These are phyloP conservation scores for Basidiobolus meristosporus DNA, from an alignment of 371 early-diverging fungal genomes.

Conservation along the genomic window DNA sequence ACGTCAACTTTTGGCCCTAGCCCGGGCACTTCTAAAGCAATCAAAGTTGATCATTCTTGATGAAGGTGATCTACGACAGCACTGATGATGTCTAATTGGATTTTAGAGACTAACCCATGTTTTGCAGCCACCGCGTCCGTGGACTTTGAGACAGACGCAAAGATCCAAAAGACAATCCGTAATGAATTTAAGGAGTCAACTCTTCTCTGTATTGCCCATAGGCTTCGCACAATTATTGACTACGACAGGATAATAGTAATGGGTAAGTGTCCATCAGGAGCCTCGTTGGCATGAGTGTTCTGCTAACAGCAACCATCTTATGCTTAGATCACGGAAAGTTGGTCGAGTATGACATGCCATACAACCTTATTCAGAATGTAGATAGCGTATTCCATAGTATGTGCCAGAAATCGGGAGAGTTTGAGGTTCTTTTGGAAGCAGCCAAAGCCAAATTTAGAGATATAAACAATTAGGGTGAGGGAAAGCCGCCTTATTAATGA, in stretches of 20 bases:
- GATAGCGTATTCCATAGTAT: constrained; percentile 28
- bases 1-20: constrained; percentile 58
- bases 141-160: constrained; percentile 39
- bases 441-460: constrained; percentile 11
- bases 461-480: not conserved
- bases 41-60: constrained; percentile 52
- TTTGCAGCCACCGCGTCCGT: constrained; percentile 70
- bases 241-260: constrained; percentile 63
- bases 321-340: constrained; percentile 18
- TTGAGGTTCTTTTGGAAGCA: constrained; percentile 25
- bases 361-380: constrained; percentile 18
- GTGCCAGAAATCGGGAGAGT: constrained; percentile 46
- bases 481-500: no score
- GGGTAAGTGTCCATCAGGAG: constrained; percentile 13
- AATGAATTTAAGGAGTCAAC: constrained; percentile 30
- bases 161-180: constrained; percentile 50
- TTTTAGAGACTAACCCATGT: constrained; percentile 28
- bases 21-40: constrained; percentile 48
- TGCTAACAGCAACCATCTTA: not conserved
- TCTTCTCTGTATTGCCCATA: constrained; percentile 42
- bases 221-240: constrained; percentile 61
- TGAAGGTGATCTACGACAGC: not conserved
- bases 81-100: not conserved
- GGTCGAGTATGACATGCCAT: constrained; percentile 37
- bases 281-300: constrained; percentile 1